Evolutionary conservation across 2,329 filamentous ascomycete species (phyloP).

Genomic region (Botrytis aclada): DNA sequence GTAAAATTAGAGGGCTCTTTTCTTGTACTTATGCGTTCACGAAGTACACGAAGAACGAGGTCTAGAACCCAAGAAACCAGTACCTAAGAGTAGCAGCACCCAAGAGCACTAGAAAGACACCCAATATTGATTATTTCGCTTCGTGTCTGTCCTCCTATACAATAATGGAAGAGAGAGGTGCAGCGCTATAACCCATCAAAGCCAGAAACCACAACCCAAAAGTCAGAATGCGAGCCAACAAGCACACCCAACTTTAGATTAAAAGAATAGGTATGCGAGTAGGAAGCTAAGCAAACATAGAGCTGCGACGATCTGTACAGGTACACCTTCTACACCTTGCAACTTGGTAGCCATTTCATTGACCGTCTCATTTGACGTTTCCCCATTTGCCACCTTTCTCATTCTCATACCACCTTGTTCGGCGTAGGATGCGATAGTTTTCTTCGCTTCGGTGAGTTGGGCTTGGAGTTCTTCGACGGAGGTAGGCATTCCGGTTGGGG

Average conservation of each 20-base stretch:
- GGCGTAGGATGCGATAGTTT: constrained; percentile 66
- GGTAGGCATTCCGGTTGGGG: constrained; percentile 41
- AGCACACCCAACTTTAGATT: constrained; percentile 38
- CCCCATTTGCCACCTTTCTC: constrained; percentile 63
- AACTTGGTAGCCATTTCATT: constrained; percentile 52
- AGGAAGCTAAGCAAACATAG: constrained; percentile 89
- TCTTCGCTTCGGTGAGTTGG: constrained; percentile 73
- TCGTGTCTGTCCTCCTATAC: constrained; percentile 4
- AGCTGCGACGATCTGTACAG: constrained; percentile 78
- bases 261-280: constrained; percentile 96
- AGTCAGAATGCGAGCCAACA: background rate
- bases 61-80: constrained; percentile 11
- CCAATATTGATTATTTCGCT: constrained; percentile 2
- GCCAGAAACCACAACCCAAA: constrained; percentile 9
- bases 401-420: constrained; percentile 73
- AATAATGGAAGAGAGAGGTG: constrained; percentile 3
- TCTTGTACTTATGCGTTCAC: background rate
- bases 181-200: constrained; percentile 6
- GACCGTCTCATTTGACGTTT: constrained; percentile 49
- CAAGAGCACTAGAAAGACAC: background rate
- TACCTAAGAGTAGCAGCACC: constrained; percentile 5
- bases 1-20: background rate
- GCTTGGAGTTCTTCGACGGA: constrained; percentile 62
- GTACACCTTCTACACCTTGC: constrained; percentile 61
- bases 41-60: background rate